Evolutionary conservation across 1,284 basidiomycete species (phyloP), one percentile per base, ranked within the genome.

Genomic region (Trichosporon asahii): DNA sequence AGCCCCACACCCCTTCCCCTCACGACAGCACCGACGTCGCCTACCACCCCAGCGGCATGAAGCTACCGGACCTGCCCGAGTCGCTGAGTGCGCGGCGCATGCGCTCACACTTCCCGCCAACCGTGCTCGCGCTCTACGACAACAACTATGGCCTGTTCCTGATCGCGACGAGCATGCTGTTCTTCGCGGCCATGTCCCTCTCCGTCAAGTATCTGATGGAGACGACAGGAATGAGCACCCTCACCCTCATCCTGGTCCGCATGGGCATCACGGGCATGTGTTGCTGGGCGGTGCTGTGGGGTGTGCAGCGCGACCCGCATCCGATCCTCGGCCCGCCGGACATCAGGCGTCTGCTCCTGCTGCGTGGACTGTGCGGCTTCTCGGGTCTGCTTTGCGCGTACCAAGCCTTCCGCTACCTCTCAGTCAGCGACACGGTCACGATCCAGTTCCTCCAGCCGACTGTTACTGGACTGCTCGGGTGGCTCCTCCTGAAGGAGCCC

Each of bases 361-460:
- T 86, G 2, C 82, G 91, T 74, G 90, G 91, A 0, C 82, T 91
- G 66, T 85, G 87, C 8, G 91, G 91, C 4, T 82, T 79, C 63
- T 69, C 77, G 18, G 81, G 81, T 11, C 71, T 84, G 9, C 71
- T 76, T 31, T 70, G 71, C 11, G 68, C 89, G 1, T 93, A 93
- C 79, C 90, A 89, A 77, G 88, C 89, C 0, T 83, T 93, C 12
- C 86, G 89, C 70, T 89, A 87, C 73, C 85, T 91, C 25, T 88
- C 90, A 0, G 84, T 93, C 0, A 90, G 90, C 12, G 92, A 94
- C 78, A 88, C 90, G 0, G 90, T 89, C 0, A 90, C 91, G 15
- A 85, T 95, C 65, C 89, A 89, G 0, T 94, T 93, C 83, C 85
- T 95, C 9, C 82, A 87, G 0, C 93, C 93, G 0, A 86, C 89